These are phyloP conservation scores for Exophiala spinifera DNA, from an alignment of 2,329 filamentous ascomycete species.

Conservation along the genomic window DNA sequence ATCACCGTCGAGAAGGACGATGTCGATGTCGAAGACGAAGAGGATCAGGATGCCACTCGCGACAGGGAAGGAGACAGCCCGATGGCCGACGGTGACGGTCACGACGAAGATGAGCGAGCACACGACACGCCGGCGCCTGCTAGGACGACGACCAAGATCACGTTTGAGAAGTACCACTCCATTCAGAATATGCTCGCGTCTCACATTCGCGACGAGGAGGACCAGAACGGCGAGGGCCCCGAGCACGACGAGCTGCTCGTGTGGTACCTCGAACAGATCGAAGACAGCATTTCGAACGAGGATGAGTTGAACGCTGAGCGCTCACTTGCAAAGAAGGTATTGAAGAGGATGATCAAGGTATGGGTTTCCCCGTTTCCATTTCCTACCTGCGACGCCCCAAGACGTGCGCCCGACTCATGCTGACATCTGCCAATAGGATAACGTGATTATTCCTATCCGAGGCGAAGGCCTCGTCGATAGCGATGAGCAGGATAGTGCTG, in stretches of 20 bases:
- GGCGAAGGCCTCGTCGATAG: constrained; percentile 84
- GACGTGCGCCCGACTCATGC: neutral
- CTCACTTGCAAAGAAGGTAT: constrained; percentile 72
- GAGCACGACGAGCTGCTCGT: constrained; percentile 75
- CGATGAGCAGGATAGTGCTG: constrained; percentile 37
- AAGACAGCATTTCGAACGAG: constrained; percentile 74
- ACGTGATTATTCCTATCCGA: constrained; percentile 60
- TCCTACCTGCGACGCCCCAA: neutral
- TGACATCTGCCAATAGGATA: constrained; percentile 46
- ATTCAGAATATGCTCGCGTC: constrained; percentile 85
- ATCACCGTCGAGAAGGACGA: constrained; percentile 98
- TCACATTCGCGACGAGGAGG: constrained; percentile 79
- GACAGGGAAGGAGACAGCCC: constrained; percentile 49
- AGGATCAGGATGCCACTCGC: constrained; percentile 44
- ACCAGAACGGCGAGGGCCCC: constrained; percentile 72
- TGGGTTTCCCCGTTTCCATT: constrained; percentile 33
- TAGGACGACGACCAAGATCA: constrained; percentile 69
- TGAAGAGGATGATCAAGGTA: constrained; percentile 96
- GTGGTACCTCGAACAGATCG: constrained; percentile 91
- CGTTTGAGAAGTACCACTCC: constrained; percentile 88
- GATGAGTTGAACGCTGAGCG: constrained; percentile 77
- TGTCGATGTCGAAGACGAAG: constrained; percentile 84
- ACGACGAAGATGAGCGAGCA: constrained; percentile 34
- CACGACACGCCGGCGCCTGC: constrained; percentile 42
- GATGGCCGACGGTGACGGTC: constrained; percentile 51